Evolutionary conservation across 2,329 filamentous ascomycete genomes (phyloP), one percentile per base, ranked within the genome.

Genomic region (Cyclaneusma minus): DNA sequence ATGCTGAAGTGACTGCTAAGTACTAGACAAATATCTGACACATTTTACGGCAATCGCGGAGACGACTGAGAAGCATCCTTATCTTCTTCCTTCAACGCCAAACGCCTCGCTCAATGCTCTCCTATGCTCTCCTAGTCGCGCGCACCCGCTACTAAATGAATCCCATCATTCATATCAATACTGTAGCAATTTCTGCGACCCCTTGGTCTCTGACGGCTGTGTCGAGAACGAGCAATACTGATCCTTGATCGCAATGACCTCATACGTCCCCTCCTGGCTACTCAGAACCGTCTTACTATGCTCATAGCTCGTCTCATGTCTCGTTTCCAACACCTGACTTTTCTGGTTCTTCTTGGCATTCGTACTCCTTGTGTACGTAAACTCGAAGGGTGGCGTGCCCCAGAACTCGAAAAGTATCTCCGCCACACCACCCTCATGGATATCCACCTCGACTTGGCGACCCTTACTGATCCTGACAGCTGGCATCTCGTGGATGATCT

Each of bases 211-310:
- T 20, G 62, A 53, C 36, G 69, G 65, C 44, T 75, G 66, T 33
- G 74, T 87, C 23, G 81, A 81, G 51, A 92, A 93, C 14, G 82
- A 75, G 49, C 89, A 98, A 56, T 70, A 91, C 44, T 72, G 72
- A 53, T 98, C 89, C 60, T 91, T 91, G 53, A 98, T 93, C 7
- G 82, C 77, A 16, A 95, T 81, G 11, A 98, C 87, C 56, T 98
- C 89, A 47, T 98, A 98, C 38, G 84, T 93, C 25, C 89, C 89
- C 60, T 95, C 89, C 47, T 93, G 81, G 40, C 77, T 84, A 14
- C 85, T 84, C 41, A 74, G 74, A 41, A 95, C 68, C 14, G 71
- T 69, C 63, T 92, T 85, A 43, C 59, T 74, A 49, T 82, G 68
- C 43, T 91, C 82, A 35, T 85, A 69, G 25, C 79, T 87, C 11